A percentile compares a stretch with the other conserved stretches of the same genome.
phyloP scores from a whole-genome alignment of 495 filamentous ascomycete species.

The Saxophila tyrrhenica region DNA sequence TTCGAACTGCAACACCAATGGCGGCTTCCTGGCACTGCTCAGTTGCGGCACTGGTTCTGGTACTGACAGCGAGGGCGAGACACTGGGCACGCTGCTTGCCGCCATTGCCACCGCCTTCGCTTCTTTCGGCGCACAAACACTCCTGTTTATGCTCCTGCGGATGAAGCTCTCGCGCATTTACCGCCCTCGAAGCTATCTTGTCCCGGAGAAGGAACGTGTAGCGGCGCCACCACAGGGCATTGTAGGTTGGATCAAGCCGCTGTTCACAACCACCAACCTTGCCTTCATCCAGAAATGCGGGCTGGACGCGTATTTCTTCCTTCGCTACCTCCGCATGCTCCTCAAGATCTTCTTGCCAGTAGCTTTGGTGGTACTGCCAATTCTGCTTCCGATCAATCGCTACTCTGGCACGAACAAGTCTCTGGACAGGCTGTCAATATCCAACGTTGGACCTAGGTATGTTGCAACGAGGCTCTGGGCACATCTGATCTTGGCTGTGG shows the following conservation, averaged over 20 bases:
- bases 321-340: slow-evolving; percentile 87
- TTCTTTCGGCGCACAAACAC: slow-evolving; percentile 67
- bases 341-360: slow-evolving; percentile 84
- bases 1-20: background rate
- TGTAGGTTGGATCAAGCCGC: slow-evolving; percentile 54
- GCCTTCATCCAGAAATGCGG: slow-evolving; percentile 93
- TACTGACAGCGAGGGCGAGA: slow-evolving; percentile 35
- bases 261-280: slow-evolving; percentile 69
- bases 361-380: slow-evolving; percentile 66
- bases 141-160: slow-evolving; percentile 66
- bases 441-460: slow-evolving; percentile 59
- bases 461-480: slow-evolving; percentile 75
- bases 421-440: slow-evolving; percentile 74
- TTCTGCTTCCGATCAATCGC: slow-evolving; percentile 72
- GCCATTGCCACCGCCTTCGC: slow-evolving; percentile 60
- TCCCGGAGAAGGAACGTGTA: slow-evolving; percentile 76
- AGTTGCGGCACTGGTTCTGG: slow-evolving; percentile 12
- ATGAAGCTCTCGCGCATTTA: slow-evolving; percentile 76
- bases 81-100: slow-evolving; percentile 53
- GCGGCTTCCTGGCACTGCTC: background rate
- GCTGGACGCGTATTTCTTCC: slow-evolving; percentile 94
- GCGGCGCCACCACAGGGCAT: slow-evolving; percentile 57
- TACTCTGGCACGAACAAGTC: slow-evolving; percentile 37
- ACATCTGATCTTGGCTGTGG: slow-evolving; percentile 72
- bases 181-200: slow-evolving; percentile 84